Evolutionary conservation across 1,139 yeast species (phyloP), one percentile per base, ranked within the genome.

Genomic region (Debaryomyces nepalensis): DNA sequence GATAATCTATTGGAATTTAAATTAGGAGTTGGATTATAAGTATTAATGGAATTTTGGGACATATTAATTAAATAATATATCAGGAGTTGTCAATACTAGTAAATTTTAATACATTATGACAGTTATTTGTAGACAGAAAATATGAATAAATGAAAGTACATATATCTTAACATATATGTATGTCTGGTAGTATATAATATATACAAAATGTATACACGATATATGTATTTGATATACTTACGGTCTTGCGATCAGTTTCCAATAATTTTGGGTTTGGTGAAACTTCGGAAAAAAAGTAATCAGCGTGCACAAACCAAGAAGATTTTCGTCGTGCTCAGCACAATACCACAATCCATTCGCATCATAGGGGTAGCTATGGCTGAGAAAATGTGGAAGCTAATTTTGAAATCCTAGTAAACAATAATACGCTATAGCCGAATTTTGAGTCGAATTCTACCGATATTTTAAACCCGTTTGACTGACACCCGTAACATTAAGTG

Each of bases 181-280:
- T 34, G 21, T 34, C 22, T 34, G 15, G 18, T 23, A 24, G 8
- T 16, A 24, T 11, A 23, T 34, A 20, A 12, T 12, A 34, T 34
- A 34, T 16, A 34, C 37, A 23, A 26, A 16, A 34, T 18, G 37
- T 34, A 34, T 34, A 34, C 19, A 34, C 24, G 9, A 16, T 34
- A 23, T 24, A 24, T 24, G 16, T 34, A 34, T 24, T 34, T 19
- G 37, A 34, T 24, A 12, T 15, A 22, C n/a, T 23, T 22, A 23
- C 22, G 12, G 37, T 34, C 37, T 34, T 34, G 24, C 37, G 37
- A 34, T 18, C 37, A 34, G 30, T 34, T 34, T 34, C 37, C 37
- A 16, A 24, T 34, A 16, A 34, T n/a, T 34, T 26, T 24, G 23
- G 34, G 12, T 31, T n/a, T 29, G 34, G 24, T 30, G 22, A 19